Evolutionary conservation across 495 filamentous ascomycete species (phyloP).

Genomic region (Penicillium angulare): DNA sequence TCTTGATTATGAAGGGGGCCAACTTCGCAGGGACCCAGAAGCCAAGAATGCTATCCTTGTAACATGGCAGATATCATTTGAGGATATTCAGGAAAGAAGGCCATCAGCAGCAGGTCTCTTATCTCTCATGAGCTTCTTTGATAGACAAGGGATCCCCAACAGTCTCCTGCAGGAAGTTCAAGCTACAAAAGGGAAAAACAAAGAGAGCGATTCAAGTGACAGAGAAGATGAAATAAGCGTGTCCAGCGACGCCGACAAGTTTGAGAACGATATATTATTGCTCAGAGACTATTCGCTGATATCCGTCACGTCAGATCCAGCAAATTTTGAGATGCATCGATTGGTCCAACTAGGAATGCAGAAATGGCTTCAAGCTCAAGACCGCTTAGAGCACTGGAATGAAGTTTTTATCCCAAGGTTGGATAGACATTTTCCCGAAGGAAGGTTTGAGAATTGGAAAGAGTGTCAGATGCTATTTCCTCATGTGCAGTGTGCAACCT

Average conservation of each 20-base stretch:
- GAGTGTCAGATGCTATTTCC: slow-evolving; percentile 27
- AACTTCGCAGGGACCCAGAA: slow-evolving; percentile 19
- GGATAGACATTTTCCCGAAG: slow-evolving; percentile 35
- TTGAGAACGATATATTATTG: slow-evolving; percentile 5
- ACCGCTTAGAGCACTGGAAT: slow-evolving; percentile 37
- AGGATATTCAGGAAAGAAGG: slow-evolving; percentile 18
- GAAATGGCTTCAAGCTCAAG: slow-evolving; percentile 39
- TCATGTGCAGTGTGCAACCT: slow-evolving; percentile 19
- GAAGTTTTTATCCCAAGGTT: slow-evolving; percentile 37
- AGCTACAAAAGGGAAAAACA: too few species aligned
- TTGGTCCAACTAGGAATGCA: slow-evolving; percentile 46
- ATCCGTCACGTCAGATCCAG: slow-evolving; percentile 7
- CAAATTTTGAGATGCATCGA: slow-evolving; percentile 44
- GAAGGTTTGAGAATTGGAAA: slow-evolving; percentile 25
- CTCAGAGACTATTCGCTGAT: slow-evolving; percentile 30
- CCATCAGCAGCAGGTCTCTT: slow-evolving; percentile 22
- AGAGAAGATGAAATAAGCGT: too few species aligned
- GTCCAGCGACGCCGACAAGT: too few species aligned
- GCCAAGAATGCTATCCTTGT: slow-evolving; percentile 23
- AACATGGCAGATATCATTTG: slow-evolving; percentile 34
- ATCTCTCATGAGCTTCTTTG: slow-evolving; percentile 28
- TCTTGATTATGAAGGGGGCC: not conserved
- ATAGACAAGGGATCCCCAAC: slow-evolving; percentile 12
- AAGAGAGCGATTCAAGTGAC: too few species aligned
- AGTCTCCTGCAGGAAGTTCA: not conserved